Conservation (phyloP, 2,329 filamentous ascomycete species). For the Beauveria sp. region DNA sequence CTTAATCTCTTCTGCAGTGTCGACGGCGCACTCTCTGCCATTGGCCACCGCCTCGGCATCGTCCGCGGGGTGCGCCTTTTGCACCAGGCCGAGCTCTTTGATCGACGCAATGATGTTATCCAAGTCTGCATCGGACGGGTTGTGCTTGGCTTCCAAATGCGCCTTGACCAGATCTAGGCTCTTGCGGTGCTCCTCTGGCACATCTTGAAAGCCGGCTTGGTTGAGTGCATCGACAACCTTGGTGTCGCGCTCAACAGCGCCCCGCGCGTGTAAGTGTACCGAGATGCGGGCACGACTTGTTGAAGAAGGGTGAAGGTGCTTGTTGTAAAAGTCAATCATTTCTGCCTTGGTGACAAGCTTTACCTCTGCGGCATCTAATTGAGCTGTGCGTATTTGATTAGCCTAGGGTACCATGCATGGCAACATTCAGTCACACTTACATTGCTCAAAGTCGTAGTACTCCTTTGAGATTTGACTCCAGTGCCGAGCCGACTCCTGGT, state of each 20-base stretch:
- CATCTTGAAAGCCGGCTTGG: slow-evolving; percentile 26
- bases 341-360: slow-evolving; percentile 69
- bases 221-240: slow-evolving; percentile 35
- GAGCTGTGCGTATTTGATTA: slow-evolving; percentile 38
- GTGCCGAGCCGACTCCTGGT: slow-evolving; percentile 73
- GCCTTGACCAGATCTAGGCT: slow-evolving; percentile 42
- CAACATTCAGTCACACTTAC: slow-evolving; percentile 41
- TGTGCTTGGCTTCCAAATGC: slow-evolving; percentile 41
- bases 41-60: slow-evolving; percentile 26
- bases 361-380: slow-evolving; percentile 69
- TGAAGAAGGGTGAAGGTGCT: slow-evolving; percentile 69
- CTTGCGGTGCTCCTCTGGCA: slow-evolving; percentile 34
- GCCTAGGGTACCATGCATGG: not conserved
- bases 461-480: slow-evolving; percentile 82
- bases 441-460: slow-evolving; percentile 81
- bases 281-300: slow-evolving; percentile 70
- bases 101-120: slow-evolving; percentile 36
- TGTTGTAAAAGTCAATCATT: slow-evolving; percentile 69
- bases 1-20: slow-evolving; percentile 52
- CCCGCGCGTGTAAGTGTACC: slow-evolving; percentile 74
- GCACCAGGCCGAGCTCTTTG: slow-evolving; percentile 37
- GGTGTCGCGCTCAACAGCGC: slow-evolving; percentile 36
- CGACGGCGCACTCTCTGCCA: slow-evolving; percentile 38
- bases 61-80: slow-evolving; percentile 26
- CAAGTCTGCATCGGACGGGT: slow-evolving; percentile 41